These are phyloP conservation scores for Glarea lozoyensis DNA, from an alignment of 495 filamentous ascomycete genomes.

Conservation along the genomic window DNA sequence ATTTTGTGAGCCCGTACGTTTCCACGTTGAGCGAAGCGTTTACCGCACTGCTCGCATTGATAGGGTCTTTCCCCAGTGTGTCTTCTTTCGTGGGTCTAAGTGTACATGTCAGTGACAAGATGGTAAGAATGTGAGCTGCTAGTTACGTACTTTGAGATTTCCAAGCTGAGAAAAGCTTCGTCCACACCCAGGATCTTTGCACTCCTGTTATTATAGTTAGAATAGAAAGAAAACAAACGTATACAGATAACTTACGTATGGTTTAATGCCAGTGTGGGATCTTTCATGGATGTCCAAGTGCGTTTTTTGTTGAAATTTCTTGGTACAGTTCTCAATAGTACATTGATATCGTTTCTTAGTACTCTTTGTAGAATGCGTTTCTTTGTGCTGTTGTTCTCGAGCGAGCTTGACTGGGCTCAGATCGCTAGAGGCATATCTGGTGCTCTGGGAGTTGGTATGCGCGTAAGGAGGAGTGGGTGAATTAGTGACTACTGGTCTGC, in stretches of 20 bases:
- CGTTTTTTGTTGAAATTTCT: conserved; percentile 85
- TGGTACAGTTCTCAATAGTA: conserved; percentile 64
- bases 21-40: conserved; percentile 74
- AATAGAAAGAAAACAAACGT: background rate
- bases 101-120: conserved; percentile 8
- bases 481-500: conserved; percentile 17
- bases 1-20: conserved; percentile 83
- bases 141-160: conserved; percentile 66
- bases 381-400: conserved; percentile 23
- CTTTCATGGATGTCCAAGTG: conserved; percentile 87
- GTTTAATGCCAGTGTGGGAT: conserved; percentile 84
- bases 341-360: conserved; percentile 65
- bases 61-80: conserved; percentile 88
- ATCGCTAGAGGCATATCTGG: conserved; percentile 5
- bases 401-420: conserved; percentile 14
- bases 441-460: conserved; percentile 8
- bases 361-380: conserved; percentile 4
- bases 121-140: background rate
- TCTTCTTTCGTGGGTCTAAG: conserved; percentile 71
- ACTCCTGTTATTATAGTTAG: conserved; percentile 41
- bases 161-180: conserved; percentile 81
- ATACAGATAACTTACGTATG: conserved; percentile 58
- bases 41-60: conserved; percentile 71
- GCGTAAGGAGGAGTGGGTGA: conserved; percentile 11
- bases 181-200: conserved; percentile 65